Evolutionary conservation across 768 basidiomycete species (phyloP).

Genomic region (Piloderma croceum): DNA sequence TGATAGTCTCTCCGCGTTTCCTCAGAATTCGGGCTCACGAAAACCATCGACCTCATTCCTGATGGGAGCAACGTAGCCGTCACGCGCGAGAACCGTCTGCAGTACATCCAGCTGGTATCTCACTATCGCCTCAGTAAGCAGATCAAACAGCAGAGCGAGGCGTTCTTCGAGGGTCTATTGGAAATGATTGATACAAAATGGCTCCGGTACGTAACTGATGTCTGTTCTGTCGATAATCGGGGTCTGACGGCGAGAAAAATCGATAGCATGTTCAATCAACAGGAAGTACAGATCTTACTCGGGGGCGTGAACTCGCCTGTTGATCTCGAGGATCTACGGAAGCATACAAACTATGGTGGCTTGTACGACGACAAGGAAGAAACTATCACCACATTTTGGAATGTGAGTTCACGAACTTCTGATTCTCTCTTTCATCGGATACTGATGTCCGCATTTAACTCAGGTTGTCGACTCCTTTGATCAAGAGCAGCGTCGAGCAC

Average conservation of each 20-base stretch:
- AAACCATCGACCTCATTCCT: constrained; percentile 71
- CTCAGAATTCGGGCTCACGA: constrained; percentile 76
- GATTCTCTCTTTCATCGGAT: constrained; percentile 1
- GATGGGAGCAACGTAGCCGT: constrained; percentile 80
- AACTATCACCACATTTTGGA: constrained; percentile 82
- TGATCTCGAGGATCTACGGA: constrained; percentile 74
- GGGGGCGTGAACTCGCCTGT: constrained; percentile 85
- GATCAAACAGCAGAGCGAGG: constrained; percentile 76
- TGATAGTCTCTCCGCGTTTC: constrained; percentile 1
- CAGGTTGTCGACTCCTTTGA: constrained; percentile 76
- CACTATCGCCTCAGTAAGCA: constrained; percentile 86
- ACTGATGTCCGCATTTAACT: constrained; percentile 1
- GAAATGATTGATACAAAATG: constrained; percentile 91
- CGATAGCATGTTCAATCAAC: constrained; percentile 91
- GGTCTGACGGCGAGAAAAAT: not conserved
- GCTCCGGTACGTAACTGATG: too few species aligned
- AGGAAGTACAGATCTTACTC: constrained; percentile 87
- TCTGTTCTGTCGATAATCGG: constrained; percentile 10
- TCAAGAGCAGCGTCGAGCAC: constrained; percentile 69
- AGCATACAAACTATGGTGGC: constrained; percentile 80
- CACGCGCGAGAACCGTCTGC: constrained; percentile 82
- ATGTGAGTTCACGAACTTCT: constrained; percentile 35
- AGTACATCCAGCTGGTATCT: constrained; percentile 85
- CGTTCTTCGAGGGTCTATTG: constrained; percentile 88
- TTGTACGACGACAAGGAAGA: constrained; percentile 62